These are phyloP conservation scores for Cutaneotrichosporon mucoides DNA, from an alignment of 1,284 basidiomycete species.

Conservation along the genomic window DNA sequence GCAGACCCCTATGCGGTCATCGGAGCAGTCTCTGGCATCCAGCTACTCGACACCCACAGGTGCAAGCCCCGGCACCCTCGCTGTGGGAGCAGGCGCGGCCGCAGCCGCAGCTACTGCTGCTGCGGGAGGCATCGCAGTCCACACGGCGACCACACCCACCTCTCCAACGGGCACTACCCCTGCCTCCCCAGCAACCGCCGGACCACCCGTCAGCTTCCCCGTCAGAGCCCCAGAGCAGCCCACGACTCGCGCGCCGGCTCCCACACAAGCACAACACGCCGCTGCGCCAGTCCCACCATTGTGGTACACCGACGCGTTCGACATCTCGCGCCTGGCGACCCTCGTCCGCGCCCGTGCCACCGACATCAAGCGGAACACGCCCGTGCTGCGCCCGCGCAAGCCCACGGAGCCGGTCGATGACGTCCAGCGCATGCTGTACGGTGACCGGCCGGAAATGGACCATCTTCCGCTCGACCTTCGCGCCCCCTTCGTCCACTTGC, in stretches of 20 bases:
- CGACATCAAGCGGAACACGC: slow-evolving; percentile 8
- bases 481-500: slow-evolving; percentile 65
- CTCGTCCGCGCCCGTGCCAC: slow-evolving; percentile 33
- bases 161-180: slow-evolving; percentile 3
- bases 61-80: neutral
- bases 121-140: neutral
- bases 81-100: neutral
- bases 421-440: slow-evolving; percentile 70
- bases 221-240: neutral
- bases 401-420: slow-evolving; percentile 52
- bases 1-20: neutral
- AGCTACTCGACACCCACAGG: neutral
- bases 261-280: neutral
- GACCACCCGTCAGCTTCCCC: neutral
- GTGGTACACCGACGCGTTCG: slow-evolving; percentile 50
- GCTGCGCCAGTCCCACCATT: neutral
- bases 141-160: neutral
- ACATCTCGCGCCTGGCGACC: slow-evolving; percentile 42
- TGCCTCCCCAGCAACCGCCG: slow-evolving; percentile 3
- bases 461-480: slow-evolving; percentile 66
- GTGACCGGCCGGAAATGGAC: slow-evolving; percentile 55
- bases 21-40: neutral
- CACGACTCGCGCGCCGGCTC: neutral
- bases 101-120: neutral
- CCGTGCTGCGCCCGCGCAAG: slow-evolving; percentile 14